A percentile compares a stretch with the other conserved stretches of the same genome.
Evolutionary conservation across 352 stramenopile genomes (phyloP).

Genomic region (Globisporangium iwayamae): DNA sequence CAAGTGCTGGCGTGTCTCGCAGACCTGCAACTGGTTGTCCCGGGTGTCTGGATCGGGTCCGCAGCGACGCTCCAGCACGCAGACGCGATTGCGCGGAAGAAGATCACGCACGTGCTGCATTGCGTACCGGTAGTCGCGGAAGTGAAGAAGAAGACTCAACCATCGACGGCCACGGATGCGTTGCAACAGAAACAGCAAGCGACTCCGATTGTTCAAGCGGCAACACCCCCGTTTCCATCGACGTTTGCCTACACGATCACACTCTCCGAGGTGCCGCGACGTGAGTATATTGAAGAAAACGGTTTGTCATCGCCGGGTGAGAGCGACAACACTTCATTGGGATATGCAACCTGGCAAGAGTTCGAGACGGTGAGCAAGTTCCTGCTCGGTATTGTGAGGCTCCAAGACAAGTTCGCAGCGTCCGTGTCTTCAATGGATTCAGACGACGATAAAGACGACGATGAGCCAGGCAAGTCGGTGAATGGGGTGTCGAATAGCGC

Average conservation of each 20-base stretch:
- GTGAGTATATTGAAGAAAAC: conserved; percentile 1
- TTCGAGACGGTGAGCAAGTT: conserved; percentile 12
- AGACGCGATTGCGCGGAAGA: conserved; percentile 9
- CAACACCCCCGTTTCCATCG: conserved; percentile 1
- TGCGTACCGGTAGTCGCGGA: conserved; percentile 2
- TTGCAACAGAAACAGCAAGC: conserved; percentile 5
- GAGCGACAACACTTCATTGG: not conserved
- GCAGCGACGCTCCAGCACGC: conserved; percentile 19
- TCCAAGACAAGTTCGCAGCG: conserved; percentile 7
- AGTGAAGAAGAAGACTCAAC: not conserved
- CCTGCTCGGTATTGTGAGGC: not conserved
- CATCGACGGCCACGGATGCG: not conserved
- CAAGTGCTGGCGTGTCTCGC: conserved; percentile 17
- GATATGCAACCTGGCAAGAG: conserved; percentile 7
- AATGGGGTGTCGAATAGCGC: not conserved
- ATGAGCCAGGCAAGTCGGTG: not conserved
- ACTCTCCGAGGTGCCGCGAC: conserved; percentile 7
- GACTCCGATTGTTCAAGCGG: conserved; percentile 1
- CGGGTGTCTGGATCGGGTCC: conserved; percentile 33
- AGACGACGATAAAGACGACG: conserved; percentile 13
- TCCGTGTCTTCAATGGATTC: conserved; percentile 1
- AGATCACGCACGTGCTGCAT: conserved; percentile 21
- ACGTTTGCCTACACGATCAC: conserved; percentile 14
- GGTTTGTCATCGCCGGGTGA: not conserved
- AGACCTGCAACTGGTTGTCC: conserved; percentile 34